Conservation (phyloP, 2,329 filamentous ascomycete genomes). For the Ceratocystis papillata region DNA sequence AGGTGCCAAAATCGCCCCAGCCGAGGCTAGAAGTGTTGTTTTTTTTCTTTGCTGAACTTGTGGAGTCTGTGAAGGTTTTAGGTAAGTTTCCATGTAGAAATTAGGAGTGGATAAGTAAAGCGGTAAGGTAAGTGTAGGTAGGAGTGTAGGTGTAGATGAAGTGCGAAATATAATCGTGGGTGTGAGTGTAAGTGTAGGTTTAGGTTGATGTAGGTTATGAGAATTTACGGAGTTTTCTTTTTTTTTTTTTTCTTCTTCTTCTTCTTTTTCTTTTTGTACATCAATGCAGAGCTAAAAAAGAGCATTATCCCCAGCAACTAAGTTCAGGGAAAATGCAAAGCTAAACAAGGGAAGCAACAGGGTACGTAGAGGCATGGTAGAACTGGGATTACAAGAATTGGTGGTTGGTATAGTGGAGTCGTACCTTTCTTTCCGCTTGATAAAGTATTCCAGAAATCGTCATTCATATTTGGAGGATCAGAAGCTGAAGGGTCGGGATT, state of each 20-base stretch:
- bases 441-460: slow-evolving; percentile 20
- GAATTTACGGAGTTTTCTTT: slow-evolving; percentile 10
- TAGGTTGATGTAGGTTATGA: not conserved
- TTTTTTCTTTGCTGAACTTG: not conserved
- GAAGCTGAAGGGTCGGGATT: slow-evolving; percentile 1
- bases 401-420: slow-evolving; percentile 13
- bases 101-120: no score
- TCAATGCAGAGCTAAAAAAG: not conserved
- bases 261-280: no score
- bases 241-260: not conserved
- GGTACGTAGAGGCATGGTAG: not conserved
- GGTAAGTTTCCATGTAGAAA: not conserved
- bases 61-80: not conserved
- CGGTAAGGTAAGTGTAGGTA: not conserved
- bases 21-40: not conserved
- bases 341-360: not conserved
- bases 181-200: slow-evolving; percentile 1
- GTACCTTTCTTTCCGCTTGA: slow-evolving; percentile 16
- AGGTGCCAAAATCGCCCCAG: slow-evolving; percentile 6
- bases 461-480: slow-evolving; percentile 17
- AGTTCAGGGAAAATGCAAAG: slow-evolving; percentile 1
- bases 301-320: not conserved
- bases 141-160: not conserved
- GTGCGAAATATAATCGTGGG: not conserved
- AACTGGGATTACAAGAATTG: slow-evolving; percentile 7